Base-by-base conservation (phyloP, 106 monocot genomes). In the Dendrobium officinale region DNA sequence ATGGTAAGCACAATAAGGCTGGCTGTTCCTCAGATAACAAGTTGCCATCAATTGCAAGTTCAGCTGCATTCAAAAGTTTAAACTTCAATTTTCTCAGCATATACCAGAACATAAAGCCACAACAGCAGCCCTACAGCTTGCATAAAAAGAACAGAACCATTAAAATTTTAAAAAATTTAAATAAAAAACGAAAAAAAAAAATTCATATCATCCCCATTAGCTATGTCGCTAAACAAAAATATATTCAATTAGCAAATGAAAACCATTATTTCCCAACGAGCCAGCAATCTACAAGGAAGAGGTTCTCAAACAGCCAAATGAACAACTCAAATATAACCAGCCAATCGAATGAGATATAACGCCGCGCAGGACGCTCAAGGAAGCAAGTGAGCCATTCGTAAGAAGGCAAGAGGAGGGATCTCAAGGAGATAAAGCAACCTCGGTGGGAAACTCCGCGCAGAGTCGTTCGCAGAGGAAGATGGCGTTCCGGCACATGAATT, bases 391-490 rank as follows among this genome's bases (percentile, higher is more conserved):
- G 70, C 37, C 33, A 31, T 37, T 70, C 37, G 4, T 31, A 70
- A 33, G 15, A 70, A 70, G 1, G 13, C 6, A 70, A 37, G 43
- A 42, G 16, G 5, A 74, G 20, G 19, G 31, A 42, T 41, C 74
- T 20, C 27, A 33, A 70, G 40, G 9, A 61, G 5, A 61, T 8
- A 27, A 51, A 43, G 6, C 9, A 54, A 95, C 95, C 95, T 97
- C 97, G 67, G 90, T 80, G 5, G 97, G 97, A 83, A 89, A 97
- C 87, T 97, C 89, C 17, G 97, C 94, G 82, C 94, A 97, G 78
- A 97, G 91, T 49, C 97, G 97, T 89, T 97, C 94, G 90, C 97
- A 94, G 86, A 97, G 86, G 83, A 97, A 97, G 75, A 97, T 86
- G 82, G 97, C 97, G 85, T 97, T 97, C 47, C 86, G 84, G 83